Evolutionary conservation across 768 basidiomycete species (phyloP), one percentile per base, ranked within the genome.

Genomic region (Russula foetens): DNA sequence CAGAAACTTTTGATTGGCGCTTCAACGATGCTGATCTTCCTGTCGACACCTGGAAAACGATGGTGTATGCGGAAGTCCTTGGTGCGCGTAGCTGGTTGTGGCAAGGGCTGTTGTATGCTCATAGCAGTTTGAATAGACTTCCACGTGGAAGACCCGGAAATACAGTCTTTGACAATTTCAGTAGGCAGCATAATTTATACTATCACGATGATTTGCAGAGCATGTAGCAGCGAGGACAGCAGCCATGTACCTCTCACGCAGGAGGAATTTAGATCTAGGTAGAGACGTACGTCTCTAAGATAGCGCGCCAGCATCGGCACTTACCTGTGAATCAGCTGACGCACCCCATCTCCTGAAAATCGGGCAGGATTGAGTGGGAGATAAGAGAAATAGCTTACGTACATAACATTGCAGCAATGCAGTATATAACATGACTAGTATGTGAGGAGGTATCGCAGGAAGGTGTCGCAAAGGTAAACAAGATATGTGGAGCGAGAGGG

Each of bases 11-110:
- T 69, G 97, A 99, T 74, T 99, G 97, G 97, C 90, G 87, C 68
- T 99, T 99, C 84, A 99, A 99, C 73, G 97, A 99, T 65, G 97
- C 97, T 21, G 97, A 99, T 72, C 79, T 99, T 47, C 97, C 97
- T 0, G 90, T 98, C 12, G 97, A 99, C 69, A 96, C 92, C 1
- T 99, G 97, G 97, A 98, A 98, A 76, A 95, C 97, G 70, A 99
- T 99, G 97, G 98, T 99, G 96, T 98, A 98, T 78, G 90, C 87
- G 68, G 96, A 99, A 75, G 98, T 98, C 65, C 79, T 98, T 15
- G 93, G 94, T 93, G 69, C 63, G 86, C 74, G 4, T 23, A 19
- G 26, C 15, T 48, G 45, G 39, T 14, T 31, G 26, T 19, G 6
- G 26, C 15, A 28, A 5, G 28, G 17, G 23, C 15, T 21, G 39